phyloP scores from a whole-genome alignment of 2,329 filamentous ascomycete species.

The Curvularia verruculosa region DNA sequence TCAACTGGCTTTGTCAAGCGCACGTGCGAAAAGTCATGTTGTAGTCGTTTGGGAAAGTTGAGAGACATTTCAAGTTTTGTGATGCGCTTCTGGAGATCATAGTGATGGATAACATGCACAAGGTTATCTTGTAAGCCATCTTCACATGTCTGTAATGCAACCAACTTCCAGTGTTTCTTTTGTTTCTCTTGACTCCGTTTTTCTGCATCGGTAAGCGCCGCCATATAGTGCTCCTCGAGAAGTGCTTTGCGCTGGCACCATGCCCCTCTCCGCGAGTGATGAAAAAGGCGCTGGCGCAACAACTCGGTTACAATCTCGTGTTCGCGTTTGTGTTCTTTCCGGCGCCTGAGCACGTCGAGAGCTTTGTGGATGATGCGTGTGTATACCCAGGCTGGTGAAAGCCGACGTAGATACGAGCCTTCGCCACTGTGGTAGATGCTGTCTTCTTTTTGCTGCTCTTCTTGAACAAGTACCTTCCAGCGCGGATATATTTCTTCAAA shows the following conservation, averaged over 20 bases:
- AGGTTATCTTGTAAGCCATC: slow-evolving; percentile 82
- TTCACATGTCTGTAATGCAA: slow-evolving; percentile 82
- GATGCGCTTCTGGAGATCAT: slow-evolving; percentile 93
- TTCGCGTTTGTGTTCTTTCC: slow-evolving; percentile 81
- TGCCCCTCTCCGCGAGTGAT: slow-evolving; percentile 79
- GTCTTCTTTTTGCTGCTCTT: slow-evolving; percentile 80
- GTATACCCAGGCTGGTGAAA: slow-evolving; percentile 91
- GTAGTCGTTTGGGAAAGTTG: slow-evolving; percentile 79
- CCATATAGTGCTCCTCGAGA: slow-evolving; percentile 95
- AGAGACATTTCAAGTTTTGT: slow-evolving; percentile 85
- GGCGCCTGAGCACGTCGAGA: slow-evolving; percentile 75
- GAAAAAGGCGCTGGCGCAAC: slow-evolving; percentile 81
- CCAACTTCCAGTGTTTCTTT: slow-evolving; percentile 82
- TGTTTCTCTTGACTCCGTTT: slow-evolving; percentile 60
- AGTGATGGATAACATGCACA: slow-evolving; percentile 91
- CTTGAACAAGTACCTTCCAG: slow-evolving; percentile 75
- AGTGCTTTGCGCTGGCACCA: slow-evolving; percentile 98
- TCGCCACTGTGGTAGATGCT: slow-evolving; percentile 80
- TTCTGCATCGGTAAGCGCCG: slow-evolving; percentile 44
- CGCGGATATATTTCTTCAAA: slow-evolving; percentile 78
- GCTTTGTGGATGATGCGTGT: slow-evolving; percentile 92
- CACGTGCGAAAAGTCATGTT: slow-evolving; percentile 93
- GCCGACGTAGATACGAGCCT: slow-evolving; percentile 84
- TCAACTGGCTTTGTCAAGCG: slow-evolving; percentile 76
- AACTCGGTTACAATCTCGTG: slow-evolving; percentile 76